Conservation (phyloP, 495 filamentous ascomycete genomes). For the Tuber umbilicatum region DNA sequence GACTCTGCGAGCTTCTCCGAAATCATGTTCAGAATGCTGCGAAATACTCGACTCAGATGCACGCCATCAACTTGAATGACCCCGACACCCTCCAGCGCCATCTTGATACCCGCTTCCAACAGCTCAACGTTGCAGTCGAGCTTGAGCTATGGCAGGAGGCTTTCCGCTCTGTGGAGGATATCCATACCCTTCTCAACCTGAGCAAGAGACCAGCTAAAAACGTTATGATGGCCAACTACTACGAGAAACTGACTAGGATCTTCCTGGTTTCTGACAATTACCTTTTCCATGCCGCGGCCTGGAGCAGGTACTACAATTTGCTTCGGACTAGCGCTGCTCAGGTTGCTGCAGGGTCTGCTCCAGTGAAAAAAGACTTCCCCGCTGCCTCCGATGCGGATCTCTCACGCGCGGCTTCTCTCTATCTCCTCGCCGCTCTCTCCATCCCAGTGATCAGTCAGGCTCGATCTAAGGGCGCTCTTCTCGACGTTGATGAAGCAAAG, state of each 20-base stretch:
- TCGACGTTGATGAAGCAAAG: constrained; percentile 92
- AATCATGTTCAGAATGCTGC: constrained; percentile 99
- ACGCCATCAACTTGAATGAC: constrained; percentile 97
- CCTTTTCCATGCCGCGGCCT: constrained; percentile 95
- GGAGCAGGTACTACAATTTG: constrained; percentile 93
- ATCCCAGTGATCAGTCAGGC: constrained; percentile 99
- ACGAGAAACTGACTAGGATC: constrained; percentile 96
- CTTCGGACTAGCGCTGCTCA: constrained; percentile 82
- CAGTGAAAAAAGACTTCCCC: constrained; percentile 86
- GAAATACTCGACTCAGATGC: constrained; percentile 98
- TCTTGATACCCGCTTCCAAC: constrained; percentile 95
- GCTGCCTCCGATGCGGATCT: constrained; percentile 81
- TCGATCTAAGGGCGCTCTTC: constrained; percentile 85
- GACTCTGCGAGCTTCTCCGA: constrained; percentile 92
- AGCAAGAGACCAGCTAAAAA: constrained; percentile 99
- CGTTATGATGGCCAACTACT: constrained; percentile 99
- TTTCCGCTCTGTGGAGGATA: constrained; percentile 97
- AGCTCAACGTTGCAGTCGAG: constrained; percentile 96
- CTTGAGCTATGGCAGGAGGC: constrained; percentile 98
- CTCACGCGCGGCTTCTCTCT: constrained; percentile 82
- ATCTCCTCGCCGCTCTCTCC: constrained; percentile 87
- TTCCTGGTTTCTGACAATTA: constrained; percentile 99
- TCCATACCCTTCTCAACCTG: constrained; percentile 93
- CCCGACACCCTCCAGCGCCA: constrained; percentile 95
- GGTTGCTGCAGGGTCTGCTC: constrained; percentile 72